These are phyloP conservation scores for Biscogniauxia marginata DNA, from an alignment of 2,329 filamentous ascomycete species.

Conservation along the genomic window DNA sequence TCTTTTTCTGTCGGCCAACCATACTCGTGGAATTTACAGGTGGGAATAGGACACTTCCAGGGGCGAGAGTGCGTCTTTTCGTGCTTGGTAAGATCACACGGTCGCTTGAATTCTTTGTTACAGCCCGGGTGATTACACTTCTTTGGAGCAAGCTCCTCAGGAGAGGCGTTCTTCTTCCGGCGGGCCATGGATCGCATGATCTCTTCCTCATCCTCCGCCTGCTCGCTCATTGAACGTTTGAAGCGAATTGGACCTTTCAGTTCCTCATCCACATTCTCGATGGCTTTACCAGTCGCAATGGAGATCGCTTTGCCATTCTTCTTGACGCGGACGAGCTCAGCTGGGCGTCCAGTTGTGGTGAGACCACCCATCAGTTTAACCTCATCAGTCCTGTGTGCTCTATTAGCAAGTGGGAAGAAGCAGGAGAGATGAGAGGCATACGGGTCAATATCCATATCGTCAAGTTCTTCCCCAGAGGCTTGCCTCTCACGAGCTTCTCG, in stretches of 20 bases:
- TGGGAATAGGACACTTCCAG: conserved; percentile 82
- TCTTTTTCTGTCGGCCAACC: conserved; percentile 99
- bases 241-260: conserved; percentile 50
- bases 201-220: conserved; percentile 75
- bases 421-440: conserved; percentile 39
- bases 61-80: conserved; percentile 96
- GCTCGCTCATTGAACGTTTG: conserved; percentile 67
- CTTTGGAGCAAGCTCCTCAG: conserved; percentile 78
- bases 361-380: conserved; percentile 81
- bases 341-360: conserved; percentile 75
- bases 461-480: conserved; percentile 47
- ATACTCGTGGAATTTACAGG: conserved; percentile 85
- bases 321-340: conserved; percentile 79
- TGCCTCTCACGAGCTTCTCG: conserved; percentile 69
- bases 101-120: conserved; percentile 90
- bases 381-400: conserved; percentile 53
- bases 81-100: conserved; percentile 97
- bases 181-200: conserved; percentile 92
- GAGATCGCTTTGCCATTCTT: conserved; percentile 79
- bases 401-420: conserved; percentile 25
- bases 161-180: conserved; percentile 87
- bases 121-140: conserved; percentile 74
- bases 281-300: conserved; percentile 65
- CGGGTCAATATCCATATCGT: conserved; percentile 59
- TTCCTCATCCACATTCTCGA: conserved; percentile 53